These are phyloP conservation scores for Penicillium sp. DNA, from an alignment of 2,329 filamentous ascomycete genomes.

Conservation along the genomic window DNA sequence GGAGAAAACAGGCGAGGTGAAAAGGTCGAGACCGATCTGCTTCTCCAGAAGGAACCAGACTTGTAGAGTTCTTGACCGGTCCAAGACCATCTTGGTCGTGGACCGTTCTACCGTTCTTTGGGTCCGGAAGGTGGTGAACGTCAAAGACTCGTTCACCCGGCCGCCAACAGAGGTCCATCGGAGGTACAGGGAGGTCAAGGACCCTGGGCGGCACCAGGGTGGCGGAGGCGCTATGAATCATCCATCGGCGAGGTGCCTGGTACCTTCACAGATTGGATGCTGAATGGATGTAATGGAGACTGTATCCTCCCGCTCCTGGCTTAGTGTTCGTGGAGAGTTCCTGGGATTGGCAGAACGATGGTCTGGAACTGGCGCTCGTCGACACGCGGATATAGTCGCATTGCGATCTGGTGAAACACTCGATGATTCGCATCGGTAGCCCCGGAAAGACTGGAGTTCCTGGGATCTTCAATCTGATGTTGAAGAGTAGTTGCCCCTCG, in stretches of 20 bases:
- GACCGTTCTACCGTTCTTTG: slow-evolving; percentile 4
- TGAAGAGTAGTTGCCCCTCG: slow-evolving; percentile 19
- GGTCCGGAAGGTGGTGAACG: slow-evolving; percentile 13
- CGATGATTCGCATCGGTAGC: slow-evolving; percentile 26
- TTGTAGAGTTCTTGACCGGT: slow-evolving; percentile 2
- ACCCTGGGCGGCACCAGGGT: neutral
- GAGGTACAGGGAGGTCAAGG: slow-evolving; percentile 2
- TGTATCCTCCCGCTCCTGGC: slow-evolving; percentile 2
- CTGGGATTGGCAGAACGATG: neutral
- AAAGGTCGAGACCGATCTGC: slow-evolving; percentile 14
- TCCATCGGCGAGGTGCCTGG: slow-evolving; percentile 20
- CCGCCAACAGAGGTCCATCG: too few relatives aligned
- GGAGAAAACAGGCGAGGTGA: slow-evolving; percentile 2
- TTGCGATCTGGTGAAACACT: slow-evolving; percentile 24
- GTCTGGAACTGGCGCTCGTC: slow-evolving; percentile 3
- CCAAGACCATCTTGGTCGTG: neutral
- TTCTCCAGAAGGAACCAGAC: slow-evolving; percentile 9
- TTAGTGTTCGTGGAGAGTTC: slow-evolving; percentile 1
- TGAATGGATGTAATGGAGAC: neutral
- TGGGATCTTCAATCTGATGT: slow-evolving; percentile 9
- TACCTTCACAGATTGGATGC: slow-evolving; percentile 15
- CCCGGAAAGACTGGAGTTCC: slow-evolving; percentile 22
- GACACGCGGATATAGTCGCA: slow-evolving; percentile 9
- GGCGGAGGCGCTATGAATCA: slow-evolving; percentile 17
- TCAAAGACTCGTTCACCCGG: slow-evolving; percentile 15